Evolutionary conservation across 495 filamentous ascomycete genomes (phyloP).

Genomic region (Penicillium flavigenum): DNA sequence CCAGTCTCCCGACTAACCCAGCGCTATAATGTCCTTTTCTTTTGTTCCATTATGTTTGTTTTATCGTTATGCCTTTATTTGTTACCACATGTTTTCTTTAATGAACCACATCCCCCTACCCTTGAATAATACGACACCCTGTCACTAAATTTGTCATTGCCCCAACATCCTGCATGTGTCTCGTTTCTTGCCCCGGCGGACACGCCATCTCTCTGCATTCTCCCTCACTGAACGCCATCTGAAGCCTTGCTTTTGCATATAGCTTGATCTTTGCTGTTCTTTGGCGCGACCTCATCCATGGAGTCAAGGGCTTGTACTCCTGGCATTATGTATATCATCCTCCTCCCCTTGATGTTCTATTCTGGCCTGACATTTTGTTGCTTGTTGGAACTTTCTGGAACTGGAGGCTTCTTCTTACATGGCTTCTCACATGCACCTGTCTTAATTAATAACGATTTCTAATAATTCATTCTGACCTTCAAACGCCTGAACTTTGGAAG

Average conservation of each 20-base stretch:
- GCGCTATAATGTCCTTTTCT: slow-evolving; percentile 27
- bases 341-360: slow-evolving; percentile 15
- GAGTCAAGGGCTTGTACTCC: slow-evolving; percentile 25
- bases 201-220: slow-evolving; percentile 23
- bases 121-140: slow-evolving; percentile 19
- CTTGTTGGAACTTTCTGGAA: slow-evolving; percentile 10
- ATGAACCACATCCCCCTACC: slow-evolving; percentile 10
- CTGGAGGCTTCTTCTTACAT: slow-evolving; percentile 15
- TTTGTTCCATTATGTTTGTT: slow-evolving; percentile 32
- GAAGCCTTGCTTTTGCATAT: slow-evolving; percentile 28
- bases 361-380: slow-evolving; percentile 9
- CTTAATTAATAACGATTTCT: slow-evolving; percentile 31
- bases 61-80: slow-evolving; percentile 18
- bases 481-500: not conserved
- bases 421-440: slow-evolving; percentile 18
- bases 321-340: slow-evolving; percentile 34
- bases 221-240: slow-evolving; percentile 23
- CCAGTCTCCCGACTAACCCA: slow-evolving; percentile 1
- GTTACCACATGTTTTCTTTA: slow-evolving; percentile 16
- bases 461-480: slow-evolving; percentile 17
- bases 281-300: slow-evolving; percentile 22
- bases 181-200: slow-evolving; percentile 12
- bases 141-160: slow-evolving; percentile 22
- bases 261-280: slow-evolving; percentile 27
- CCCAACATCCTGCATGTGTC: slow-evolving; percentile 31